These are phyloP conservation scores for Gloeopeniophorella convolvens DNA, from an alignment of 768 basidiomycete species.

Conservation along the genomic window DNA sequence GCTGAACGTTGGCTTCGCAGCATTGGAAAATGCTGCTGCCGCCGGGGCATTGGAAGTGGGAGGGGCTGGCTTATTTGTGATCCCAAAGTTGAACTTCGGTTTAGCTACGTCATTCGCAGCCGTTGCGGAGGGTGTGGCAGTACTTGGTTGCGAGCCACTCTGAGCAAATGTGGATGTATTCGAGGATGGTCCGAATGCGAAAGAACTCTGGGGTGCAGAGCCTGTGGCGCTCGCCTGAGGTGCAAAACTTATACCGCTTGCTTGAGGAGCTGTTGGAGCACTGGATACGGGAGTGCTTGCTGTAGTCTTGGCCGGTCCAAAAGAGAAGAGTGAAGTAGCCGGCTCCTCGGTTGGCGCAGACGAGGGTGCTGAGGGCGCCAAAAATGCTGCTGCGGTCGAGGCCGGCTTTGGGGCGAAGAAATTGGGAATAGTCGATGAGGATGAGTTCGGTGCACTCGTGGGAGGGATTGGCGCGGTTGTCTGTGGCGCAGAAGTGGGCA, in stretches of 20 bases:
- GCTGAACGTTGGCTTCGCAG: slow-evolving; percentile 14
- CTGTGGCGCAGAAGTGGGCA: background rate
- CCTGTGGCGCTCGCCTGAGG: background rate
- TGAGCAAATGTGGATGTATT: background rate
- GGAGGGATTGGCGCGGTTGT: background rate
- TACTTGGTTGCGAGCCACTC: background rate
- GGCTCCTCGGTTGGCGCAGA: background rate
- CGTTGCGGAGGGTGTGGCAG: slow-evolving; percentile 8
- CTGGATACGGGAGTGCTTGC: slow-evolving; percentile 19
- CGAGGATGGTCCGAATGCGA: slow-evolving; percentile 2
- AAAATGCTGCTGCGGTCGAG: background rate
- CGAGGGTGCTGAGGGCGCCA: background rate
- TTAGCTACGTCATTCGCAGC: slow-evolving; percentile 5
- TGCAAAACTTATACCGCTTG: slow-evolving; percentile 2
- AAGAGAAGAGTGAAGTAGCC: background rate
- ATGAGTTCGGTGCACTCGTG: slow-evolving; percentile 5
- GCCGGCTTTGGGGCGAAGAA: slow-evolving; percentile 25
- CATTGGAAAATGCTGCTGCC: background rate
- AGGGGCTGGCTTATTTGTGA: slow-evolving; percentile 16
- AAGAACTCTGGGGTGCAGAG: background rate
- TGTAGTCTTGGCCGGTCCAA: slow-evolving; percentile 3
- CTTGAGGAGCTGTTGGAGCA: background rate
- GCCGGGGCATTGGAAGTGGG: slow-evolving; percentile 8
- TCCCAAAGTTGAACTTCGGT: slow-evolving; percentile 21
- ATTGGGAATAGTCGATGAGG: slow-evolving; percentile 23